Percentiles rank a stretch among this genome's conserved stretches.
Conservation (phyloP, 2,329 filamentous ascomycete species). For the Phaeosphaeria sp. region DNA sequence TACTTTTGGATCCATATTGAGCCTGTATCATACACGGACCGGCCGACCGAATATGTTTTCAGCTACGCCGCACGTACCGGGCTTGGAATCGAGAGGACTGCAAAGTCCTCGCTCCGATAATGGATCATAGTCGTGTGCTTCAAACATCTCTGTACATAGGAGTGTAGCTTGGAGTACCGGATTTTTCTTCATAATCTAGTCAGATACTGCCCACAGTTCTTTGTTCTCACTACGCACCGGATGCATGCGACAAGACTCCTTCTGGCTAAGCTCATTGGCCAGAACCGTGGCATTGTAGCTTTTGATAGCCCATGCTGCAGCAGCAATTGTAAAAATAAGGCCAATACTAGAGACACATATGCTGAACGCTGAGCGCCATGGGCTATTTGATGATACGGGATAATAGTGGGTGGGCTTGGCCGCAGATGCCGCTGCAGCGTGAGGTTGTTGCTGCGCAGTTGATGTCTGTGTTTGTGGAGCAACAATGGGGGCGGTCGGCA, state of each 20-base stretch:
- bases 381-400: not conserved
- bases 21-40: no score
- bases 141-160: not conserved
- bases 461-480: no score
- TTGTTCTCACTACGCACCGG: not conserved
- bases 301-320: not conserved
- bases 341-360: not conserved
- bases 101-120: not conserved
- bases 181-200: not conserved
- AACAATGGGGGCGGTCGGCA: no score
- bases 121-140: not conserved
- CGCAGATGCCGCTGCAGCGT: not conserved
- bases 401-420: not conserved
- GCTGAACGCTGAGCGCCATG: not conserved
- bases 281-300: not conserved
- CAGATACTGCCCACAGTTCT: not conserved
- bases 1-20: no score
- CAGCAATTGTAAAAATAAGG: not conserved
- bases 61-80: no score
- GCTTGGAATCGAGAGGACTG: no score
- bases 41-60: no score
- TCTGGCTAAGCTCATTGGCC: not conserved
- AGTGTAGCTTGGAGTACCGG: not conserved
- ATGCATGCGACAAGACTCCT: not conserved
- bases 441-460: not conserved